Evolutionary conservation across 768 basidiomycete genomes (phyloP).

Genomic region (Hygrocybe coccinea): DNA sequence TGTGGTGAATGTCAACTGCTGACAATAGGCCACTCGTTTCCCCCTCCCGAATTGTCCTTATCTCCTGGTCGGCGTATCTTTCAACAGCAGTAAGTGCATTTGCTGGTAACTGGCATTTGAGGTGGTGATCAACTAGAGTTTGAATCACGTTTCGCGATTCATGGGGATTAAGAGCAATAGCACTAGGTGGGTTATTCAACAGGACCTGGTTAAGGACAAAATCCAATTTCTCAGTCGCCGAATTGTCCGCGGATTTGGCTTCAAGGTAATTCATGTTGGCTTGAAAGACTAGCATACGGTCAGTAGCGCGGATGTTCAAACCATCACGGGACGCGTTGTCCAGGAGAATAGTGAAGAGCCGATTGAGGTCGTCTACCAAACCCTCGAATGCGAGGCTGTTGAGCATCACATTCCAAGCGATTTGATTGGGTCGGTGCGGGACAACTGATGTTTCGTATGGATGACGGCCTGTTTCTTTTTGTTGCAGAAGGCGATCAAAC

Average conservation of each 20-base stretch:
- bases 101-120: background rate
- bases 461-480: conserved; percentile 12
- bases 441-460: conserved; percentile 41
- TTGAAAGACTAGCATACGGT: conserved; percentile 41
- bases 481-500: conserved; percentile 59
- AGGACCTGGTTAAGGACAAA: conserved; percentile 3
- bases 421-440: conserved; percentile 47
- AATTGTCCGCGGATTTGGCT: conserved; percentile 5
- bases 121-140: background rate
- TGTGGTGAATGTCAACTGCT: background rate
- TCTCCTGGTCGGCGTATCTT: background rate
- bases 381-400: conserved; percentile 47
- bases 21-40: background rate
- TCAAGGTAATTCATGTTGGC: conserved; percentile 38
- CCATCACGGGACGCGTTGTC: conserved; percentile 32
- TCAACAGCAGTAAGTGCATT: conserved; percentile 1
- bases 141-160: background rate
- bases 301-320: conserved; percentile 31
- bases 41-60: background rate
- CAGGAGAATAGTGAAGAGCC: conserved; percentile 42
- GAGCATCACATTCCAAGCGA: conserved; percentile 58
- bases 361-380: conserved; percentile 52
- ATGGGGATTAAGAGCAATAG: background rate
- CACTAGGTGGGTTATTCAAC: background rate
- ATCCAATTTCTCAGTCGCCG: conserved; percentile 6